Conservation (phyloP, 2,329 filamentous ascomycete species). For the Aspergillus carbonarius region DNA sequence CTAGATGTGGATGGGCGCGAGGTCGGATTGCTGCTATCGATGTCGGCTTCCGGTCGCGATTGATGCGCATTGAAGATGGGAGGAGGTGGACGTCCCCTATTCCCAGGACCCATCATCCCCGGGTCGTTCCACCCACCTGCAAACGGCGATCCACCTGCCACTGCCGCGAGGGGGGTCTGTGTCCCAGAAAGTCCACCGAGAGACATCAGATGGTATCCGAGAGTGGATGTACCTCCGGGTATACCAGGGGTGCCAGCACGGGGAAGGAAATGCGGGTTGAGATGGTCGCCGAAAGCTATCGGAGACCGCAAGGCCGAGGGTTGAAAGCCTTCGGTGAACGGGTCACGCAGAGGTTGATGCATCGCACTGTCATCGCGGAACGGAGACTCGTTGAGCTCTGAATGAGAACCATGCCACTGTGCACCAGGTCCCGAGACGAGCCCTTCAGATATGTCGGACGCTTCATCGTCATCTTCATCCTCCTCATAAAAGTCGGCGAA, state of each 20-base stretch:
- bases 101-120: conserved; percentile 20
- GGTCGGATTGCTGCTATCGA: conserved; percentile 38
- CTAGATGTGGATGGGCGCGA: conserved; percentile 47
- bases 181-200: conserved; percentile 50
- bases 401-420: conserved; percentile 20
- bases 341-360: conserved; percentile 30
- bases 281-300: conserved; percentile 37
- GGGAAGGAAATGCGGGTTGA: conserved; percentile 44
- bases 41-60: conserved; percentile 32
- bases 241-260: conserved; percentile 49
- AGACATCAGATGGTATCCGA: conserved; percentile 50
- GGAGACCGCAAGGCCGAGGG: conserved; percentile 37
- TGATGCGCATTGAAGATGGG: conserved; percentile 18
- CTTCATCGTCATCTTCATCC: conserved; percentile 56
- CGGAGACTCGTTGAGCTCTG: conserved; percentile 26
- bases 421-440: conserved; percentile 27
- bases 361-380: conserved; percentile 33
- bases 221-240: conserved; percentile 50
- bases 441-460: conserved; percentile 39
- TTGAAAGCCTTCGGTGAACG: conserved; percentile 29
- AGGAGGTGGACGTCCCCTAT: conserved; percentile 17
- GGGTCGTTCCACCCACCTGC: conserved; percentile 38
- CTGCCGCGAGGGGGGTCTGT: conserved; percentile 49
- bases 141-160: conserved; percentile 45
- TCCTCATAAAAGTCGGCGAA: conserved; percentile 95